phyloP scores from a whole-genome alignment of 805 yeast genomes.

The Candida verbasci region DNA sequence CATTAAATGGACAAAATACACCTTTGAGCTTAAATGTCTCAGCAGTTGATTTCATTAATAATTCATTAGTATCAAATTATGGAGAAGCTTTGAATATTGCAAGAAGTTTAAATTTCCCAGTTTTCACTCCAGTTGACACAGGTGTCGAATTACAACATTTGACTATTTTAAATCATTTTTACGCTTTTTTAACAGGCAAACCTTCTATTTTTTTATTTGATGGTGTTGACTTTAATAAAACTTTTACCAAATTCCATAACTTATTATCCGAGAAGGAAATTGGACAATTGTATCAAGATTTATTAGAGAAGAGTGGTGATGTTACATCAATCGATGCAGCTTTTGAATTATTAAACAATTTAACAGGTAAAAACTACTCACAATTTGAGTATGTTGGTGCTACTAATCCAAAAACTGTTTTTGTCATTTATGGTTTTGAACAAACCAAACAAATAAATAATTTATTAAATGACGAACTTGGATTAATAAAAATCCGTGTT shows the following conservation, averaged over 20 bases:
- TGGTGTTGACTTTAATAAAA: slow-evolving; percentile 62
- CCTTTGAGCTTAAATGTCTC: slow-evolving; percentile 73
- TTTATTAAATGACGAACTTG: slow-evolving; percentile 45
- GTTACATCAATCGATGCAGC: slow-evolving; percentile 40
- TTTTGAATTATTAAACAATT: slow-evolving; percentile 46
- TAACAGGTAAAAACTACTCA: slow-evolving; percentile 50
- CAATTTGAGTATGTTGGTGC: slow-evolving; percentile 73
- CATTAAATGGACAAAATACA: slow-evolving; percentile 34
- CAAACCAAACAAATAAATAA: slow-evolving; percentile 54
- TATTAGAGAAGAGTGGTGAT: slow-evolving; percentile 28
- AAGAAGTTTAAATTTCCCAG: slow-evolving; percentile 57
- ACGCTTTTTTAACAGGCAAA: slow-evolving; percentile 44
- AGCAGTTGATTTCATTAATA: slow-evolving; percentile 65
- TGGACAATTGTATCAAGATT: slow-evolving; percentile 32
- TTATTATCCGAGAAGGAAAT: slow-evolving; percentile 42
- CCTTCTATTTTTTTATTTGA: slow-evolving; percentile 77
- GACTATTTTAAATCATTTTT: slow-evolving; percentile 58
- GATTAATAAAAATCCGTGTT: slow-evolving; percentile 67
- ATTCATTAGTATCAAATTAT: slow-evolving; percentile 57
- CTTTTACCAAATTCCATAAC: slow-evolving; percentile 43
- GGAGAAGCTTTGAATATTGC: slow-evolving; percentile 59
- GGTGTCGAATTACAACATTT: slow-evolving; percentile 62
- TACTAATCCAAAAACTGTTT: slow-evolving; percentile 61
- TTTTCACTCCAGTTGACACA: slow-evolving; percentile 59
- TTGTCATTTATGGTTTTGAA: slow-evolving; percentile 73